Evolutionary conservation across 2,329 filamentous ascomycete species (phyloP).

Genomic region (Trichophyton rubrum): DNA sequence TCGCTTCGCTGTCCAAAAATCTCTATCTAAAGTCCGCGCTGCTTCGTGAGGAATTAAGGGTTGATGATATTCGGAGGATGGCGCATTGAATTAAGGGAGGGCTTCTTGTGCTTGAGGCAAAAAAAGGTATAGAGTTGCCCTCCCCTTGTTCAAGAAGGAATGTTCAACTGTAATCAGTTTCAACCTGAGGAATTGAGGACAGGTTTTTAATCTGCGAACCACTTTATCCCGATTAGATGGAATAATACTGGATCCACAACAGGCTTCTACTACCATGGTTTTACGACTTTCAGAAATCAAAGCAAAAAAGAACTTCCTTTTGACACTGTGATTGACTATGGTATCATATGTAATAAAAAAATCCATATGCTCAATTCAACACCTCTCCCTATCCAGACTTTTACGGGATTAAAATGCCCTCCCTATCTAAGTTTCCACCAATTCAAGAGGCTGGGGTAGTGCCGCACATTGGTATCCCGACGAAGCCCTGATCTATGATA

Average conservation of each 20-base stretch:
- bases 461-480: no score
- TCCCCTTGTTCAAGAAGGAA: constrained; percentile 7
- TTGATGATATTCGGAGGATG: constrained; percentile 31
- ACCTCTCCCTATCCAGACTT: neutral
- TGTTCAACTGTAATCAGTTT: constrained; percentile 15
- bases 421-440: neutral
- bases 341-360: constrained; percentile 2
- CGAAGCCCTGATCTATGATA: no score
- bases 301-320: neutral
- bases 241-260: constrained; percentile 1
- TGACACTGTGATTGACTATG: neutral
- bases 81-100: constrained; percentile 17
- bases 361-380: neutral
- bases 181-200: constrained; percentile 11
- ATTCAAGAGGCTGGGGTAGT: neutral
- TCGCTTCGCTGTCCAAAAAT: constrained; percentile 95
- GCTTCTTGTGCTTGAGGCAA: constrained; percentile 6
- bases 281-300: neutral
- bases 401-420: neutral
- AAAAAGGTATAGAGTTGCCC: constrained; percentile 5
- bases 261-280: constrained; percentile 1
- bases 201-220: constrained; percentile 9
- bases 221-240: constrained; percentile 3
- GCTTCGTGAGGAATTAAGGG: constrained; percentile 41
- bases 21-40: constrained; percentile 82